These are phyloP conservation scores for Psilocybe azurescens DNA, from an alignment of 768 basidiomycete genomes.

Conservation along the genomic window DNA sequence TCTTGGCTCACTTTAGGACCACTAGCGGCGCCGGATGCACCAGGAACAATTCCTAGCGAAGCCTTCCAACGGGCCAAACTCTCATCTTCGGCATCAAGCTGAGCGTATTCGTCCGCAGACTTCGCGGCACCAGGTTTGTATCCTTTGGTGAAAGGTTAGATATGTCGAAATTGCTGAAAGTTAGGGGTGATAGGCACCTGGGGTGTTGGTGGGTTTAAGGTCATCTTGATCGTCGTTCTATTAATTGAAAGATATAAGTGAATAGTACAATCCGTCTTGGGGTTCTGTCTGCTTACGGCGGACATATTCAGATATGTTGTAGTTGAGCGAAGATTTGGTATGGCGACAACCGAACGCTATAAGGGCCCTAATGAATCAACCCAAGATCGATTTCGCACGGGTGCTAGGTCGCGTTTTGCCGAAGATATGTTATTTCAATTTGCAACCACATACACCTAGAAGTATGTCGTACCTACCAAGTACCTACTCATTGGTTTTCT, in stretches of 20 bases:
- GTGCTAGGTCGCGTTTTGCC: slow-evolving; percentile 50
- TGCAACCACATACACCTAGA: not conserved
- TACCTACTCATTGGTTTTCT: no score
- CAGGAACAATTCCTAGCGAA: slow-evolving; percentile 81
- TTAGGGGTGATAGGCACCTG: slow-evolving; percentile 48
- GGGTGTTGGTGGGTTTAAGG: slow-evolving; percentile 68
- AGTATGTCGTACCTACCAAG: no score
- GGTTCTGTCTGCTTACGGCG: slow-evolving; percentile 41
- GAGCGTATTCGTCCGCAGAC: slow-evolving; percentile 80
- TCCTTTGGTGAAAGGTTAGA: slow-evolving; percentile 46
- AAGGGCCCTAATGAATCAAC: slow-evolving; percentile 21
- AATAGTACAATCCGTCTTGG: not conserved
- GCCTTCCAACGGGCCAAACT: slow-evolving; percentile 96
- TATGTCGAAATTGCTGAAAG: slow-evolving; percentile 7
- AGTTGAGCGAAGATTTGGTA: slow-evolving; percentile 13
- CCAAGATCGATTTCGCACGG: slow-evolving; percentile 77
- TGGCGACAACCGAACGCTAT: slow-evolving; percentile 19
- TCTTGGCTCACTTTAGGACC: slow-evolving; percentile 67
- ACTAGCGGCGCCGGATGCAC: slow-evolving; percentile 38
- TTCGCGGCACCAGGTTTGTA: slow-evolving; percentile 77
- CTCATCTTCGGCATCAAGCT: slow-evolving; percentile 90
- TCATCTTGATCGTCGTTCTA: slow-evolving; percentile 74
- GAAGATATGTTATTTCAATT: slow-evolving; percentile 20
- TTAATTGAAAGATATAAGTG: slow-evolving; percentile 13
- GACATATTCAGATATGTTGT: slow-evolving; percentile 48